phyloP scores from a whole-genome alignment of 129 eudicot genomes.

The Pittosporum tobira region DNA sequence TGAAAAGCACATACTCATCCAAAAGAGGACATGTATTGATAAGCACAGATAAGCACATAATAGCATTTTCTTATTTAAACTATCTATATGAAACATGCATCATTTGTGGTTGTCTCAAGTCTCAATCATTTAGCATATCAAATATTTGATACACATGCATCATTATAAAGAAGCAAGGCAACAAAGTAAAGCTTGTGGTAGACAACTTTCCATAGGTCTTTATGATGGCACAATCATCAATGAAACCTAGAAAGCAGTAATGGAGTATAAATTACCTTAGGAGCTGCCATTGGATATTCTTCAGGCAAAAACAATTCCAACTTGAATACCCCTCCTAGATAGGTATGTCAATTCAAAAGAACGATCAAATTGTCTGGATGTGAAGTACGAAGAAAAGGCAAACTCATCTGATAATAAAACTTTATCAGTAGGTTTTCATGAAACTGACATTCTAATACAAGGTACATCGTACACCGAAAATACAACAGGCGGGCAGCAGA shows the following conservation, averaged over 20 bases:
- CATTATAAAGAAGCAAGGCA: not conserved
- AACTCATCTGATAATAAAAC: too few relatives aligned
- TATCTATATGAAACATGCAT: too few relatives aligned
- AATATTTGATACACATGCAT: not conserved
- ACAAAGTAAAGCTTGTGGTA: not conserved
- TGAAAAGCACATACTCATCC: too few relatives aligned
- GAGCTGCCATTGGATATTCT: constrained; percentile 61
- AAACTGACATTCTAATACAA: too few relatives aligned
- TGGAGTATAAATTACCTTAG: constrained; percentile 28
- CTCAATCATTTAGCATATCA: too few relatives aligned
- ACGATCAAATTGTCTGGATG: not conserved
- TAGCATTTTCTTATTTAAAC: too few relatives aligned
- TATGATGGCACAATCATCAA: not conserved
- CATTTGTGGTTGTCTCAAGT: too few relatives aligned
- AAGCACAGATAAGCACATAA: too few relatives aligned
- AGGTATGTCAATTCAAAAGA: not conserved
- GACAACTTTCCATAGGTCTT: not conserved
- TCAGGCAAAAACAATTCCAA: constrained; percentile 52
- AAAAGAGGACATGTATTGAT: too few relatives aligned
- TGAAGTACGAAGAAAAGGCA: not conserved
- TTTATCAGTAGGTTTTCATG: too few relatives aligned
- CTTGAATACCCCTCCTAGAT: constrained; percentile 49
- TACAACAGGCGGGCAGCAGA: too few relatives aligned
- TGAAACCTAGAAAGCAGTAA: not conserved
- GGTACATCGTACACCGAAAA: too few relatives aligned